Evolutionary conservation across 2,329 filamentous ascomycete genomes (phyloP).

Genomic region (Didymella pinodella): DNA sequence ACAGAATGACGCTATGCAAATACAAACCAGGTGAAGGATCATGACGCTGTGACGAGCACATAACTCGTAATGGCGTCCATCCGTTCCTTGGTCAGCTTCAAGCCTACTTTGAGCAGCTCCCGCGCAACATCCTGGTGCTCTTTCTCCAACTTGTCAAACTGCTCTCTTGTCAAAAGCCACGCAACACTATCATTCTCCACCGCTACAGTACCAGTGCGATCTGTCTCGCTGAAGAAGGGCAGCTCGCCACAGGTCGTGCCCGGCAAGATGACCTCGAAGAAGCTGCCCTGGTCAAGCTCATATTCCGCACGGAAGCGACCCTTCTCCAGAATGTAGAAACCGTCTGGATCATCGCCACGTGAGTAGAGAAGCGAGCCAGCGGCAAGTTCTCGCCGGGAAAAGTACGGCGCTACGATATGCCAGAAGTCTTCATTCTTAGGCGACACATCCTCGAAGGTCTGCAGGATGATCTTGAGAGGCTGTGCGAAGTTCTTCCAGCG

Average conservation of each 20-base stretch:
- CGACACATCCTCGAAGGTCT: conserved; percentile 92
- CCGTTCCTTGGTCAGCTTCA: conserved; percentile 93
- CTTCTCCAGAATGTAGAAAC: conserved; percentile 89
- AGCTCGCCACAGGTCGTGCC: conserved; percentile 95
- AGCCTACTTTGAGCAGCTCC: conserved; percentile 83
- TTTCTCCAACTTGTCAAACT: conserved; percentile 76
- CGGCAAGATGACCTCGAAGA: conserved; percentile 90
- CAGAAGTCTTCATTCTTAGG: conserved; percentile 93
- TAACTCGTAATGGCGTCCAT: conserved; percentile 73
- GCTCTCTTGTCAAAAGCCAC: conserved; percentile 78
- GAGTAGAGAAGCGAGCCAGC: conserved; percentile 79
- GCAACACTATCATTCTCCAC: conserved; percentile 82
- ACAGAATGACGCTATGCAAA: not conserved
- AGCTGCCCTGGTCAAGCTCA: conserved; percentile 84
- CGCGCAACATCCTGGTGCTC: conserved; percentile 78
- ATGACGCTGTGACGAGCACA: conserved; percentile 48
- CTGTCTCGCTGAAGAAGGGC: conserved; percentile 93
- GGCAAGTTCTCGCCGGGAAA: conserved; percentile 71
- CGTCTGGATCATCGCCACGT: conserved; percentile 75
- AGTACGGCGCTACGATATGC: conserved; percentile 81
- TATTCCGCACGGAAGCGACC: conserved; percentile 93
- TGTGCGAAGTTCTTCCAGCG: conserved; percentile 90
- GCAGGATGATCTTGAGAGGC: conserved; percentile 87
- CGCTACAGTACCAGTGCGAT: conserved; percentile 83
- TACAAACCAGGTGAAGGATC: not conserved